phyloP scores from a whole-genome alignment of 352 stramenopile genomes.

The Pythium insidiosum region DNA sequence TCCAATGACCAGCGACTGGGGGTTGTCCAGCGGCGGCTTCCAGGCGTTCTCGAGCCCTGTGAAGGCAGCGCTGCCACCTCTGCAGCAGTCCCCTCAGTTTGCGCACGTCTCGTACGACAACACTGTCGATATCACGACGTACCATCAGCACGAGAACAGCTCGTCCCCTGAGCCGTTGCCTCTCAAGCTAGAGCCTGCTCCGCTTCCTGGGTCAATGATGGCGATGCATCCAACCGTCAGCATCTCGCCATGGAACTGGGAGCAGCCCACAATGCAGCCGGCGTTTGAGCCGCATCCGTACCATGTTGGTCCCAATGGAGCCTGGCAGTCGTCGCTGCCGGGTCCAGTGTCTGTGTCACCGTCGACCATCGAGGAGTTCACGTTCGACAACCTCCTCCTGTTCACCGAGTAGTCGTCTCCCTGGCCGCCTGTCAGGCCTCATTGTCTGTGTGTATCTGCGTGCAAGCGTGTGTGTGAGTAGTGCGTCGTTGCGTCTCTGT shows the following conservation, averaged over 20 bases:
- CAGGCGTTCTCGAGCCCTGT: constrained; percentile 41
- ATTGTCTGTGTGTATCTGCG: no score
- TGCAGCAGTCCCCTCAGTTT: constrained; percentile 32
- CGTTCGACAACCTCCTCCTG: constrained; percentile 48
- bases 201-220: constrained; percentile 6
- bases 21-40: constrained; percentile 22
- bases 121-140: constrained; percentile 16
- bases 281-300: no score
- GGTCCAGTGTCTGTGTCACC: constrained; percentile 21
- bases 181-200: no score
- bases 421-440: background rate
- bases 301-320: no score
- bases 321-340: no score
- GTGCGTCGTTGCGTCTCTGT: no score
- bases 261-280: no score
- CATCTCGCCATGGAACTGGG: constrained; percentile 38
- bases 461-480: no score
- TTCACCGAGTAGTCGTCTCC: constrained; percentile 41
- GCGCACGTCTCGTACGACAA: constrained; percentile 34
- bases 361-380: constrained; percentile 49
- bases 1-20: constrained; percentile 16
- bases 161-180: background rate
- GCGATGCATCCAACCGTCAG: constrained; percentile 29
- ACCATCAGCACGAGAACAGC: constrained; percentile 3
- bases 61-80: constrained; percentile 38